These are phyloP conservation scores for Ceratocystis eucalypticola DNA, from an alignment of 2,329 filamentous ascomycete genomes.

Conservation along the genomic window DNA sequence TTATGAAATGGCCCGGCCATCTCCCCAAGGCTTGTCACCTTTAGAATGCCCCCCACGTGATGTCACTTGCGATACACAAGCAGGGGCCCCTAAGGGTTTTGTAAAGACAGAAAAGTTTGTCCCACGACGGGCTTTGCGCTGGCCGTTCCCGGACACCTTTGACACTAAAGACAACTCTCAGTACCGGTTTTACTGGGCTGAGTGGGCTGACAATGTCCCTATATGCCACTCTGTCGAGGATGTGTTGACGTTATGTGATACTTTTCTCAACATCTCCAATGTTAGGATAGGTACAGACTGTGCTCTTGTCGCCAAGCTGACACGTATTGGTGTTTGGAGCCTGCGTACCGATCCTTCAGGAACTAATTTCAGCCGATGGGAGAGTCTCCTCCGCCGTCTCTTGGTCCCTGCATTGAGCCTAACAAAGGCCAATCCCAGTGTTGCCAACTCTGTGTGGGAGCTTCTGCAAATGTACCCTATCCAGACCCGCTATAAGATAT, in stretches of 20 bases:
- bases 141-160: constrained; percentile 68
- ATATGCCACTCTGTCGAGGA: constrained; percentile 84
- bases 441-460: constrained; percentile 76
- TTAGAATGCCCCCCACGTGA: constrained; percentile 11
- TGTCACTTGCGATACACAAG: constrained; percentile 45
- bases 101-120: constrained; percentile 47
- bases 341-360: constrained; percentile 56
- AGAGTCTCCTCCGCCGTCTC: constrained; percentile 66
- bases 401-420: constrained; percentile 82
- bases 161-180: constrained; percentile 63
- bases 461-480: constrained; percentile 68
- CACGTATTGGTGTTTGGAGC: constrained; percentile 71
- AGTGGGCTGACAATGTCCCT: constrained; percentile 89
- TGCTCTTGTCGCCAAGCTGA: constrained; percentile 62
- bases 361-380: constrained; percentile 64
- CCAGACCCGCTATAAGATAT: constrained; percentile 69
- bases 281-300: constrained; percentile 81
- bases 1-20: constrained; percentile 26
- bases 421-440: constrained; percentile 68
- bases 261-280: constrained; percentile 72
- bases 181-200: constrained; percentile 94
- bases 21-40: background rate
- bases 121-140: constrained; percentile 57
- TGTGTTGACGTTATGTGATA: constrained; percentile 72
- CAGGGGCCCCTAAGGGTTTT: constrained; percentile 53